phyloP scores from a whole-genome alignment of 768 basidiomycete genomes.

The Multifurca ochricompacta region DNA sequence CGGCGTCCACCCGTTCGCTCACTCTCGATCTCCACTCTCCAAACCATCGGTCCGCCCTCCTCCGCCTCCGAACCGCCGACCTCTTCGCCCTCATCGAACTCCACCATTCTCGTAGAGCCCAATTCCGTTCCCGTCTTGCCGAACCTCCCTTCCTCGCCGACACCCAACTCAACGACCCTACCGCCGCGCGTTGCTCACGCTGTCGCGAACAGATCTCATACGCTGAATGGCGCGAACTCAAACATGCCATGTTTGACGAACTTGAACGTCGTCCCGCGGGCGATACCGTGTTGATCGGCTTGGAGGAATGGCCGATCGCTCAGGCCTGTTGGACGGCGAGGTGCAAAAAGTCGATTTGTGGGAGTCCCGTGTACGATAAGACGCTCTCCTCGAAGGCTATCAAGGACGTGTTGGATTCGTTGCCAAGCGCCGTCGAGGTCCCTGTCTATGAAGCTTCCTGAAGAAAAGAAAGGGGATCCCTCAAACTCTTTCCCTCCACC shows the following conservation, averaged over 20 bases:
- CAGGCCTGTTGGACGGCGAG: conserved; percentile 52
- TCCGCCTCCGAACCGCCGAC: conserved; percentile 42
- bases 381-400: conserved; percentile 46
- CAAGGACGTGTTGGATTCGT: conserved; percentile 43
- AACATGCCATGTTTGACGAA: conserved; percentile 47
- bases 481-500: too few species aligned
- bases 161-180: conserved; percentile 34
- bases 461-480: too few species aligned
- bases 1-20: conserved; percentile 50
- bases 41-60: conserved; percentile 37
- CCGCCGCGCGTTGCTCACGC: conserved; percentile 44
- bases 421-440: conserved; percentile 34
- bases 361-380: conserved; percentile 48
- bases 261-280: conserved; percentile 53
- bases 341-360: conserved; percentile 40
- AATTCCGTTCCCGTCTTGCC: conserved; percentile 41
- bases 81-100: conserved; percentile 48
- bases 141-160: conserved; percentile 43
- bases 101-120: conserved; percentile 45
- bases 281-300: conserved; percentile 47
- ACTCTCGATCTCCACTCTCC: conserved; percentile 42
- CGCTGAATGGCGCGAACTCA: conserved; percentile 58
- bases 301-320: conserved; percentile 52
- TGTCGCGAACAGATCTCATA: conserved; percentile 46
- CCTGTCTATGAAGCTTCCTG: conserved; percentile 2